phyloP scores from a whole-genome alignment of 208 protist species.

The Trypanosoma boissoni region DNA sequence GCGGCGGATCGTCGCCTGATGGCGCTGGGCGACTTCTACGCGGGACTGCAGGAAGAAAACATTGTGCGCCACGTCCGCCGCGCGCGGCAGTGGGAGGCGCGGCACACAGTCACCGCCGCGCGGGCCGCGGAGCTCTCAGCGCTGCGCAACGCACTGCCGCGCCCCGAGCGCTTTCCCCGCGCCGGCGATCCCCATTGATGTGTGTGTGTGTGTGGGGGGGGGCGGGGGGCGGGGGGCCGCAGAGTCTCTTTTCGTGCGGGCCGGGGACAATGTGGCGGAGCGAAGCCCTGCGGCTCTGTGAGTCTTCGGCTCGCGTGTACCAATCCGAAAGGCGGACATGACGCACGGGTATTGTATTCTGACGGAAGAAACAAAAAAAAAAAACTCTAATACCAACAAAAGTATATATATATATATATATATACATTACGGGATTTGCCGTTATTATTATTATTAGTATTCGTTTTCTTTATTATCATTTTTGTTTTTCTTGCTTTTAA shows the following conservation, averaged over 20 bases:
- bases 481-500: too few relatives aligned
- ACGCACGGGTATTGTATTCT: too few relatives aligned
- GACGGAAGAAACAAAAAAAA: too few relatives aligned
- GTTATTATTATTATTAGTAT: too few relatives aligned
- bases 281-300: too few relatives aligned
- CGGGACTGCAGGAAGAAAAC: neutral
- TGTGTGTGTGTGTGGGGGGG: too few relatives aligned
- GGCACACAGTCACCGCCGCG: neutral
- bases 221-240: neutral
- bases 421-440: too few relatives aligned
- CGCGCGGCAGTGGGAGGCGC: constrained; percentile 17
- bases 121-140: constrained; percentile 12
- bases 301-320: too few relatives aligned
- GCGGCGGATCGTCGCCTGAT: constrained; percentile 8
- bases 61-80: neutral
- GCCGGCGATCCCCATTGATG: too few relatives aligned
- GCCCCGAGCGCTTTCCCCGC: too few relatives aligned
- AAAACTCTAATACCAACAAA: neutral
- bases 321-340: too few relatives aligned
- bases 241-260: neutral
- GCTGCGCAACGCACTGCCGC: constrained; percentile 2
- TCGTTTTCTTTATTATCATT: too few relatives aligned
- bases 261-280: neutral
- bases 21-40: constrained; percentile 20
- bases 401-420: neutral